phyloP scores from a whole-genome alignment of 345 rosid species.

The Eucalyptus tenuipes region DNA sequence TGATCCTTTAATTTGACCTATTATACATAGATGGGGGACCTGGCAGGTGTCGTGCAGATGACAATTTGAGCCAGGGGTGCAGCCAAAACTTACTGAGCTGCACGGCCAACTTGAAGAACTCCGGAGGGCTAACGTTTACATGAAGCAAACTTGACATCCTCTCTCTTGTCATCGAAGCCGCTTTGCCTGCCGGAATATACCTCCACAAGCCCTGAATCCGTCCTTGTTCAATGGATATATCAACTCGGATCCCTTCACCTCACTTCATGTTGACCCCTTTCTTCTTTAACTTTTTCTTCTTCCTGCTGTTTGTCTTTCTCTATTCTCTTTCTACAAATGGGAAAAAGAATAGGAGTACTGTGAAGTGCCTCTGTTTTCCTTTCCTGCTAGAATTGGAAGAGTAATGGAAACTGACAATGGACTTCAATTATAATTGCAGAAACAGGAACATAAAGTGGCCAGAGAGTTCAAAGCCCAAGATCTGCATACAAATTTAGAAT shows the following conservation, averaged over 20 bases:
- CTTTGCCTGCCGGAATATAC: no score
- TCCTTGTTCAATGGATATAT: neutral
- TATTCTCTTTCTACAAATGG: neutral
- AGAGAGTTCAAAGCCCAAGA: neutral
- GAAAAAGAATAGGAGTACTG: neutral
- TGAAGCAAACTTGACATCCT: no score
- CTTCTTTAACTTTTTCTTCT: neutral
- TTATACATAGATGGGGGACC: no score
- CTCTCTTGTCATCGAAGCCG: no score
- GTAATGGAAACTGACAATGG: neutral
- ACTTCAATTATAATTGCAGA: neutral
- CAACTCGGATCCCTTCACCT: neutral
- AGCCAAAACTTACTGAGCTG: no score
- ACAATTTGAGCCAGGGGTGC: constrained; percentile 74
- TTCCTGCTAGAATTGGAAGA: neutral
- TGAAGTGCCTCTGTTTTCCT: neutral
- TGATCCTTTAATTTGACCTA: no score
- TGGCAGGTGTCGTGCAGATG: constrained; percentile 28
- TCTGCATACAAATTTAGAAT: neutral
- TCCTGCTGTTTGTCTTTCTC: neutral
- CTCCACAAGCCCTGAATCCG: no score
- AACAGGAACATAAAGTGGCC: neutral
- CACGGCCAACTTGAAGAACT: constrained; percentile 39
- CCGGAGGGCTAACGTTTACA: constrained; percentile 8
- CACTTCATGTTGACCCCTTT: neutral